These are phyloP conservation scores for Ilyonectria destructans DNA, from an alignment of 2,329 filamentous ascomycete species.

Conservation along the genomic window DNA sequence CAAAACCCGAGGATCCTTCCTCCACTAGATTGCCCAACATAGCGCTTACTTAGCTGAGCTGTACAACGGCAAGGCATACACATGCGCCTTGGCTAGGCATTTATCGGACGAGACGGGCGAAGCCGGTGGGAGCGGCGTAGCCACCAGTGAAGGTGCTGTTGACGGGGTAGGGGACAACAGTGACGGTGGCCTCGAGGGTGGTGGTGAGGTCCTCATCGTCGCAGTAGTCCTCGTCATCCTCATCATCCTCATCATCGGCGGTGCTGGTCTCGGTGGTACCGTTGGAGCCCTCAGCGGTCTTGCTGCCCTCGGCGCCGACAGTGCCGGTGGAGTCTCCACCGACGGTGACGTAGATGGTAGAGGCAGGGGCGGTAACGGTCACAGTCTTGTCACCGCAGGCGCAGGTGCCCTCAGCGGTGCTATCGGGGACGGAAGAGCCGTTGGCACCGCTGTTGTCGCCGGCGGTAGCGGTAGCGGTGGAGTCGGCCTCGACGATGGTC, in stretches of 20 bases:
- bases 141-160: constrained; percentile 56
- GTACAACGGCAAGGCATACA: constrained; percentile 46
- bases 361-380: constrained; percentile 52
- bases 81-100: constrained; percentile 33
- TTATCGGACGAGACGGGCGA: constrained; percentile 54
- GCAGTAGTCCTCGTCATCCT: constrained; percentile 41
- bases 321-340: constrained; percentile 48
- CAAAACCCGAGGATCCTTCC: constrained; percentile 33
- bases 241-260: constrained; percentile 34
- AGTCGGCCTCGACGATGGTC: constrained; percentile 22
- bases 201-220: constrained; percentile 45
- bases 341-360: constrained; percentile 57
- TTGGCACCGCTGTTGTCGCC: constrained; percentile 8
- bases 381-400: constrained; percentile 46
- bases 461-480: constrained; percentile 49
- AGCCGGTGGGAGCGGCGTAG: constrained; percentile 55
- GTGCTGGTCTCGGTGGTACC: constrained; percentile 42
- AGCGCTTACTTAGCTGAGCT: constrained; percentile 35
- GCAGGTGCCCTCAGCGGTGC: constrained; percentile 11
- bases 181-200: constrained; percentile 53
- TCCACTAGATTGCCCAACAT: constrained; percentile 44
- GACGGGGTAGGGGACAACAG: constrained; percentile 61
- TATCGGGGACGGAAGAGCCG: neutral
- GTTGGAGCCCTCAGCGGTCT: constrained; percentile 40
- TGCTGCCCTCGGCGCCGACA: constrained; percentile 44